These are phyloP conservation scores for Halophytophthora batemanensis DNA, from an alignment of 352 stramenopile species.

Conservation along the genomic window DNA sequence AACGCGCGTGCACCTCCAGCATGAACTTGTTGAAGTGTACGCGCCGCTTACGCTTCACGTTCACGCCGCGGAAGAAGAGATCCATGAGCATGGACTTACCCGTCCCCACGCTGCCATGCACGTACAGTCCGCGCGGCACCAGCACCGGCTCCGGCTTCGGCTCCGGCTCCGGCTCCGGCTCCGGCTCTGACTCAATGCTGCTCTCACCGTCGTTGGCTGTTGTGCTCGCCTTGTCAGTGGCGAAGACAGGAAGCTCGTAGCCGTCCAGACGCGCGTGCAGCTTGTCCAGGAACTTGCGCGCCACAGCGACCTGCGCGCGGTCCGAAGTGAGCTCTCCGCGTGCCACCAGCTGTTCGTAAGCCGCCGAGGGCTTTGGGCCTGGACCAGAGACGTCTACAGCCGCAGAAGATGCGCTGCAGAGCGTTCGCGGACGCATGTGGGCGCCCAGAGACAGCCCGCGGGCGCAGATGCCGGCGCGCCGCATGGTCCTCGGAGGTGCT, in stretches of 20 bases:
- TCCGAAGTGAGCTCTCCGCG: slow-evolving; percentile 27
- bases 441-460: too few species aligned
- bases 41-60: slow-evolving; percentile 73
- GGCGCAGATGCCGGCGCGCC: too few species aligned
- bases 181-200: neutral
- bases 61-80: slow-evolving; percentile 84
- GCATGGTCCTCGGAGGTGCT: too few species aligned
- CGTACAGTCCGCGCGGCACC: slow-evolving; percentile 90
- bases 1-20: slow-evolving; percentile 91
- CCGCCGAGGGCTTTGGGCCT: slow-evolving; percentile 24
- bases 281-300: slow-evolving; percentile 53
- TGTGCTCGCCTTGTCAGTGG: too few species aligned
- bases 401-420: too few species aligned
- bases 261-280: slow-evolving; percentile 46
- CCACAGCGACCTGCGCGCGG: slow-evolving; percentile 25
- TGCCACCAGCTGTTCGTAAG: slow-evolving; percentile 28
- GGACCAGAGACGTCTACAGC: neutral
- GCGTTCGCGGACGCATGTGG: too few species aligned
- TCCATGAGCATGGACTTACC: slow-evolving; percentile 98
- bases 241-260: slow-evolving; percentile 48
- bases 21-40: slow-evolving; percentile 99
- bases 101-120: slow-evolving; percentile 93
- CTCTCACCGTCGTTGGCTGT: neutral
- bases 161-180: neutral
- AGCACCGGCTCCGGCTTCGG: slow-evolving; percentile 22